A percentile compares a stretch with the other conserved stretches of the same genome.
phyloP scores from a whole-genome alignment of 2,329 filamentous ascomycete genomes.

The Nannizzia gypsea region DNA sequence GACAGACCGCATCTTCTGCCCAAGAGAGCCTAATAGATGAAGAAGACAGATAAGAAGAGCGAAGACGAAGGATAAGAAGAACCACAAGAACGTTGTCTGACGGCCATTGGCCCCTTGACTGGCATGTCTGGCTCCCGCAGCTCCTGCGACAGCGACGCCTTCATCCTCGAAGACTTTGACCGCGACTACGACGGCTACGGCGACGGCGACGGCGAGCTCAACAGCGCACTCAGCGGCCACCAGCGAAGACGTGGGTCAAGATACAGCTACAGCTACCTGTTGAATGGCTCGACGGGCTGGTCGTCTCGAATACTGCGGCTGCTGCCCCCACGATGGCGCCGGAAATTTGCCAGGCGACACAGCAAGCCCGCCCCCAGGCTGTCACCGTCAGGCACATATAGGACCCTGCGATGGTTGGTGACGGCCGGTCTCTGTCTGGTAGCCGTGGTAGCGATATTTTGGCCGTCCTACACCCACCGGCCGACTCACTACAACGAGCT shows the following conservation, averaged over 20 bases:
- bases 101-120: neutral
- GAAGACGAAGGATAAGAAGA: neutral
- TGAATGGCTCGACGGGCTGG: neutral
- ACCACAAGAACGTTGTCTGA: neutral
- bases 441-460: slow-evolving; percentile 37
- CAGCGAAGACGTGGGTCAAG: neutral
- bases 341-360: neutral
- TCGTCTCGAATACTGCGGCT: neutral
- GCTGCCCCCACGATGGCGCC: neutral
- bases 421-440: slow-evolving; percentile 16
- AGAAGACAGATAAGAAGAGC: neutral
- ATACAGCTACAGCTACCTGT: neutral
- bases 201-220: neutral
- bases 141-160: neutral
- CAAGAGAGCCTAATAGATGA: neutral
- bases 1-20: neutral
- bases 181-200: neutral
- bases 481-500: slow-evolving; percentile 42
- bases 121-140: neutral
- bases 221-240: neutral
- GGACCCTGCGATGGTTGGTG: neutral
- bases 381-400: neutral
- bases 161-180: neutral
- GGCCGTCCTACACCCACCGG: slow-evolving; percentile 45
- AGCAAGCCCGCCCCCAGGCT: neutral